Percentiles rank a stretch among this genome's conserved stretches.
Conservation (phyloP, 1,284 basidiomycete species). For the Cryptococcus sp. region DNA sequence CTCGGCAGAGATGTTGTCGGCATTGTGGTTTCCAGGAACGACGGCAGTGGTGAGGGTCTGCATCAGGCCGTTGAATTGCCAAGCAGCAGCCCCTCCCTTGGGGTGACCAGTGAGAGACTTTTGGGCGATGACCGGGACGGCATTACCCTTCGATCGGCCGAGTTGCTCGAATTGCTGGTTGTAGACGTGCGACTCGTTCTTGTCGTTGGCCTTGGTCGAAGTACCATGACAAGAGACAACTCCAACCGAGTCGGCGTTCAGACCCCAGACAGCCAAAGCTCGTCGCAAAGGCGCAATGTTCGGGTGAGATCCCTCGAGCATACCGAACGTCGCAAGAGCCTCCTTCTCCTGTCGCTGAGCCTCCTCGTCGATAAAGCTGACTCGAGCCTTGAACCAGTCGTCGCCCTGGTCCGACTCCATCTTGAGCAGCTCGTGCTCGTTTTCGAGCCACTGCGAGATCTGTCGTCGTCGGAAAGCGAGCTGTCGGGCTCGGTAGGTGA, state of each 20-base stretch:
- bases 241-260: slow-evolving; percentile 82
- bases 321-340: slow-evolving; percentile 80
- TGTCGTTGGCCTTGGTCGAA: slow-evolving; percentile 95
- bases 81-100: slow-evolving; percentile 94
- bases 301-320: slow-evolving; percentile 84
- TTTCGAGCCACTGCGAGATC: slow-evolving; percentile 85
- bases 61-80: slow-evolving; percentile 91
- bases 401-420: slow-evolving; percentile 61
- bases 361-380: slow-evolving; percentile 80
- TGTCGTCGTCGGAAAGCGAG: slow-evolving; percentile 87
- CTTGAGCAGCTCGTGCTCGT: slow-evolving; percentile 77
- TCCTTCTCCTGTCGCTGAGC: slow-evolving; percentile 86
- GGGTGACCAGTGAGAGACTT: slow-evolving; percentile 94
- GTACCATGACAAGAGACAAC: slow-evolving; percentile 60
- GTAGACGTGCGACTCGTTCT: slow-evolving; percentile 97
- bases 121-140: slow-evolving; percentile 93
- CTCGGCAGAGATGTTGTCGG: slow-evolving; percentile 90
- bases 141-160: slow-evolving; percentile 84
- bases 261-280: slow-evolving; percentile 92
- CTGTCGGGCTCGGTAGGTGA: slow-evolving; percentile 84
- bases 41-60: slow-evolving; percentile 81
- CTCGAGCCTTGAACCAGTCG: slow-evolving; percentile 64
- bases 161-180: slow-evolving; percentile 86
- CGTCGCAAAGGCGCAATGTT: slow-evolving; percentile 84
- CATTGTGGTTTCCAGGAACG: slow-evolving; percentile 94